Evolutionary conservation across 495 filamentous ascomycete species (phyloP).

Genomic region (Amphirosellinia nigrospora): DNA sequence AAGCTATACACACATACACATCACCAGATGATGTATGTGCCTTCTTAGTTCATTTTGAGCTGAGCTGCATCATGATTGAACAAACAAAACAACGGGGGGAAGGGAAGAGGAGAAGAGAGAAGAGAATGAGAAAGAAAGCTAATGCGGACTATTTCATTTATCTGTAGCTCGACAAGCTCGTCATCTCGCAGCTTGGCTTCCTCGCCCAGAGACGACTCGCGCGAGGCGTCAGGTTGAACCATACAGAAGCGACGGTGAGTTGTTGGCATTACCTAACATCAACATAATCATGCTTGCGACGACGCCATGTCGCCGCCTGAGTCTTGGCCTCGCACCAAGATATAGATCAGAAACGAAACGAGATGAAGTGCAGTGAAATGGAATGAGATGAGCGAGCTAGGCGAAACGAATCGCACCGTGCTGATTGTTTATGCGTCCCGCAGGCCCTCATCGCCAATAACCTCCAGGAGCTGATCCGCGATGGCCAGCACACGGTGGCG

Average conservation of each 20-base stretch:
- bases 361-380: too few species aligned
- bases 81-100: not conserved
- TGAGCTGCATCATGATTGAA: not conserved
- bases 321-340: conserved; percentile 4
- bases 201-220: conserved; percentile 90
- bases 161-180: conserved; percentile 90
- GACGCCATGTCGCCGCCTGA: not conserved
- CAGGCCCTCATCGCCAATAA: conserved; percentile 89
- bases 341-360: too few species aligned
- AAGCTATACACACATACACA: not conserved
- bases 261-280: conserved; percentile 36
- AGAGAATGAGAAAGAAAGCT: not conserved
- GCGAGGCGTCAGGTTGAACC: conserved; percentile 86
- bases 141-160: conserved; percentile 4
- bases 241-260: conserved; percentile 85
- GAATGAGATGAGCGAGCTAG: not conserved
- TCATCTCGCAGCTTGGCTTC: conserved; percentile 86
- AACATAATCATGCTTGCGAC: not conserved
- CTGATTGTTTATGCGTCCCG: conserved; percentile 27
- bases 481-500: conserved; percentile 90
- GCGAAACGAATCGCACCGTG: not conserved
- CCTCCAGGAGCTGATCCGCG: conserved; percentile 95
- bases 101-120: not conserved
- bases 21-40: not conserved
- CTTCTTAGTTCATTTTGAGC: not conserved